Percentiles rank a stretch among this genome's conserved stretches.
Evolutionary conservation across 192 early-diverging fungal genomes (phyloP).

Genomic region (Umbelopsis vinacea): DNA sequence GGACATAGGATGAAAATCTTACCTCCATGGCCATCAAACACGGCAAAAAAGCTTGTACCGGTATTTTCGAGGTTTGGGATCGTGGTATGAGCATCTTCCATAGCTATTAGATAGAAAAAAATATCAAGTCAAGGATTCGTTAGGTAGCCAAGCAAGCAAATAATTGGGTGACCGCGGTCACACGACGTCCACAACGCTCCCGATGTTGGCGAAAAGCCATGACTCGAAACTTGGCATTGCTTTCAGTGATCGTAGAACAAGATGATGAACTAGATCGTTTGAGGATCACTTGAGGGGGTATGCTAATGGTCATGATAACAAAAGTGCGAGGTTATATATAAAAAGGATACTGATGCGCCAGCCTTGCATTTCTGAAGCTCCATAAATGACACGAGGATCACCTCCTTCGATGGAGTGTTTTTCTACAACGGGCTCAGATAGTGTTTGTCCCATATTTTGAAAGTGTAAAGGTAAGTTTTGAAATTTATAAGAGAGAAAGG

Average conservation of each 20-base stretch:
- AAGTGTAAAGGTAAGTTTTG: background rate
- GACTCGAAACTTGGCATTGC: background rate
- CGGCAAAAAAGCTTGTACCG: constrained; percentile 88
- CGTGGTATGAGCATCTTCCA: constrained; percentile 98
- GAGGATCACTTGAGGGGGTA: background rate
- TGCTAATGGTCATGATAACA: constrained; percentile 1
- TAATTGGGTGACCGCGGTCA: constrained; percentile 22
- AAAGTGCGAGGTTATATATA: background rate
- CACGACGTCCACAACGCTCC: constrained; percentile 15
- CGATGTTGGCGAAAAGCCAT: background rate
- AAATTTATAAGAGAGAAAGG: constrained; percentile 2
- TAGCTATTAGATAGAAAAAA: constrained; percentile 56
- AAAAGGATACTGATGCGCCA: constrained; percentile 84
- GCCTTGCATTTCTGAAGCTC: constrained; percentile 95
- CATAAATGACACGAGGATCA: constrained; percentile 82
- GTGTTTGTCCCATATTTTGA: constrained; percentile 90
- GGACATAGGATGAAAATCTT: constrained; percentile 24
- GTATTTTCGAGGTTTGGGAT: constrained; percentile 70
- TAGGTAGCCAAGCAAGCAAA: background rate
- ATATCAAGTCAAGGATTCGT: constrained; percentile 18
- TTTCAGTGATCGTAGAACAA: background rate
- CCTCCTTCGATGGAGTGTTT: constrained; percentile 79
- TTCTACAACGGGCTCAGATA: constrained; percentile 90
- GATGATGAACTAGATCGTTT: background rate
- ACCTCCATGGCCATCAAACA: constrained; percentile 97